Percentiles rank a stretch among this genome's conserved stretches.
phyloP scores from a whole-genome alignment of 2,329 filamentous ascomycete genomes.

The Colletotrichum karsti region DNA sequence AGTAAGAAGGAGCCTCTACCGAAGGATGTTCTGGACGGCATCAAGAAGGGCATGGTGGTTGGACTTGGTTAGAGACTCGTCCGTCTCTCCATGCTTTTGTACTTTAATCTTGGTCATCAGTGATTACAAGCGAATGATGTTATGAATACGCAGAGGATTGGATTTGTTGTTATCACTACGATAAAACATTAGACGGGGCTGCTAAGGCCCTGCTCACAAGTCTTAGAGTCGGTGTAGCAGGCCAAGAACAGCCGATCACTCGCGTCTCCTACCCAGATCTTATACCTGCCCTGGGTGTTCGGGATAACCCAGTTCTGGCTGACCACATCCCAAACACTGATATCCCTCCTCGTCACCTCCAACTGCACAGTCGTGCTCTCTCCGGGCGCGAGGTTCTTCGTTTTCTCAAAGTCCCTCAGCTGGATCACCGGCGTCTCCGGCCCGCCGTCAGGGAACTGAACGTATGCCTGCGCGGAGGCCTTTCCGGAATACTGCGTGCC shows the following conservation, averaged over 20 bases:
- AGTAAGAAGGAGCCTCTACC: slow-evolving; percentile 45
- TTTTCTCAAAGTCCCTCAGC: slow-evolving; percentile 79
- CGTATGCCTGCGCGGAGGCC: slow-evolving; percentile 54
- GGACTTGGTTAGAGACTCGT: not conserved
- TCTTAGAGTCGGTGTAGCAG: slow-evolving; percentile 27
- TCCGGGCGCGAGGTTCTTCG: slow-evolving; percentile 60
- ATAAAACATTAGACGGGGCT: slow-evolving; percentile 17
- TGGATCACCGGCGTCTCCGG: slow-evolving; percentile 73
- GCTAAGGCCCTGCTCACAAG: slow-evolving; percentile 13
- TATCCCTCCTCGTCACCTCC: slow-evolving; percentile 70
- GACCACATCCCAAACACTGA: slow-evolving; percentile 77
- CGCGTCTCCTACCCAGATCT: slow-evolving; percentile 48
- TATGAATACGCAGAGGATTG: too few relatives aligned
- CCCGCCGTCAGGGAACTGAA: slow-evolving; percentile 48
- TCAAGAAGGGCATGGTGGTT: slow-evolving; percentile 47
- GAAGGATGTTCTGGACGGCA: slow-evolving; percentile 38
- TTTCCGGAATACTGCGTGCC: slow-evolving; percentile 54
- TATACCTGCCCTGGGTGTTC: slow-evolving; percentile 43
- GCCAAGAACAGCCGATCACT: slow-evolving; percentile 39
- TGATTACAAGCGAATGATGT: not conserved
- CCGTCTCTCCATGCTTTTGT: not conserved
- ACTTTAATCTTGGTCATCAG: not conserved
- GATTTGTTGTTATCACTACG: not conserved
- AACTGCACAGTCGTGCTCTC: slow-evolving; percentile 63
- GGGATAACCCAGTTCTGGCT: slow-evolving; percentile 74